These are phyloP conservation scores for Murraya paniculata DNA, from an alignment of 345 rosid species.

Conservation along the genomic window DNA sequence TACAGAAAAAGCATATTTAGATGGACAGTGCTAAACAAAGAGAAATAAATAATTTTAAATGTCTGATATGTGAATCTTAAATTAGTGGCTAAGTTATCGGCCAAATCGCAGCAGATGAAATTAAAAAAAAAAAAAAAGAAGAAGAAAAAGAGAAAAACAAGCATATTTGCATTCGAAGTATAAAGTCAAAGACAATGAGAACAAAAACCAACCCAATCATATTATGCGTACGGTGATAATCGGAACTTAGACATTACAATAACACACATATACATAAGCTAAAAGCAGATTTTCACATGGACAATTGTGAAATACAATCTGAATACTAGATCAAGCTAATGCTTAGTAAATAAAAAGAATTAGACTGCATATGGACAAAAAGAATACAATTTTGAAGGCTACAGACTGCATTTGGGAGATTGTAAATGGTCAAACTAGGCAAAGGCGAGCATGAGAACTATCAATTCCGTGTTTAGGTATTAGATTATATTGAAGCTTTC, in stretches of 20 bases:
- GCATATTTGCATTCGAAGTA: background rate
- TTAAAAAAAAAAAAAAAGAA: background rate
- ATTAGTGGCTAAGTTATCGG: background rate
- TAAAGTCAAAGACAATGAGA: background rate
- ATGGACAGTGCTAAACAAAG: no score
- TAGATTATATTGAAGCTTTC: conserved; percentile 13
- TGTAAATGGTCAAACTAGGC: conserved; percentile 1
- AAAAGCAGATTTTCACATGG: background rate
- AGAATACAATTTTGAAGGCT: conserved; percentile 13
- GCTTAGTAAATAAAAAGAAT: conserved; percentile 21
- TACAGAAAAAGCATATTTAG: background rate
- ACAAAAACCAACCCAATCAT: conserved; percentile 1
- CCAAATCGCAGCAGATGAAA: background rate
- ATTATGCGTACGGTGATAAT: background rate
- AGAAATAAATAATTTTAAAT: background rate
- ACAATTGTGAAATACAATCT: conserved; percentile 8
- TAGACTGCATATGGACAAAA: conserved; percentile 22
- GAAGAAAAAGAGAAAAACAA: no score
- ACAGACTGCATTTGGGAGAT: conserved; percentile 8
- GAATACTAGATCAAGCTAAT: background rate
- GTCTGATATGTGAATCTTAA: background rate
- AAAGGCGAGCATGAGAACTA: background rate
- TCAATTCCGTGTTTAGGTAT: background rate
- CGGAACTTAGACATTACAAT: background rate
- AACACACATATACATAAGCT: background rate